Base-by-base conservation (phyloP, 352 stramenopile genomes). In the Albugo candida region DNA sequence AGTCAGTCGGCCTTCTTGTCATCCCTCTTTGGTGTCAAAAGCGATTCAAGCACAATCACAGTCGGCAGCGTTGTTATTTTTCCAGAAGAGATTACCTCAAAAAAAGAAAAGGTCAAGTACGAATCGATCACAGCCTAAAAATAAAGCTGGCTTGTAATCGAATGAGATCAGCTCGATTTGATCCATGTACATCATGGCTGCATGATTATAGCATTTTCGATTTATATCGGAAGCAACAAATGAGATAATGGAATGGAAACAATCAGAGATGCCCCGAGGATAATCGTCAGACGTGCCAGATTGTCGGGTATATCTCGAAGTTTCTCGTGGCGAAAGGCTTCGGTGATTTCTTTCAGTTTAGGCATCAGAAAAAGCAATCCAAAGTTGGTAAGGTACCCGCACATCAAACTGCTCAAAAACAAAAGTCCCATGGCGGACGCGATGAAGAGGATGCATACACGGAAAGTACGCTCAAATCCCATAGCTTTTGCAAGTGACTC, bases 361-460 rank as follows among this genome's bases (percentile, higher is more conserved):
- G 52, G 21, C 20, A 88, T 69, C 1, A 64, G 68, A 14, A 67
- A 47, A 6, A 86, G 5, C 24, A 88, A 58, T n/a, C 76, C 17
- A 13, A 85, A 55, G 51, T 88, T 85, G 4, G 68, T 65, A 10
- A 84, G 27, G 49, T 88, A 70, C 17, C 75, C 72, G 42, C 80
- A 47, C 3, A 59, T 41, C 36, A 83, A 45, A 16, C 65, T 60
- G 36, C 64, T 41, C 41, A 88, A 38, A 19, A 72, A 54, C 11
- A 83, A 34, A 19, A 76, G 27, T 11, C 65, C 69, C 45, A 83
- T 86, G 47, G 67, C 68, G 8, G 49, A 49, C 13, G 73, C 74
- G 42, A 82, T 54, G 17, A 70, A 59, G 47, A 88, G 39, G 19
- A 88, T 45, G 36, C 83, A 84, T 2, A 54, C 48, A 44, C 85